These are phyloP conservation scores for Talaromyces trachyspermus DNA, from an alignment of 495 filamentous ascomycete species.

Conservation along the genomic window DNA sequence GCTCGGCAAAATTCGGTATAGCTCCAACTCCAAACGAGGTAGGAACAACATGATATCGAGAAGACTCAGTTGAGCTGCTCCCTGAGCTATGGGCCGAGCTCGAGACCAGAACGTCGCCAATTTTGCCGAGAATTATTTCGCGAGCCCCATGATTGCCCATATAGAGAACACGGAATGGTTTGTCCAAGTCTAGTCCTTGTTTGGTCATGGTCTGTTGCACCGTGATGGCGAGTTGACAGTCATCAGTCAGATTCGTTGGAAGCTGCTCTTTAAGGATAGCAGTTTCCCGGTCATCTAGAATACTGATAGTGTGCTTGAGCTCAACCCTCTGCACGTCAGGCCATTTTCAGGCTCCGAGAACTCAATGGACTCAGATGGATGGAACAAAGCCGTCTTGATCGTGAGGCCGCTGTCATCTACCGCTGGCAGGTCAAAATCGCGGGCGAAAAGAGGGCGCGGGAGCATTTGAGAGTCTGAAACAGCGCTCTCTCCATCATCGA, in stretches of 20 bases:
- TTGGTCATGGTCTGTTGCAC: conserved; percentile 69
- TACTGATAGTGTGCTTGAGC: conserved; percentile 55
- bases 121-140: conserved; percentile 66
- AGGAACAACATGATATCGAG: conserved; percentile 67
- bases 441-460: conserved; percentile 30
- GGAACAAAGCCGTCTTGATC: conserved; percentile 27
- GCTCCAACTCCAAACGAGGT: conserved; percentile 56
- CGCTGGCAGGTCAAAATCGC: conserved; percentile 19
- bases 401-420: conserved; percentile 39
- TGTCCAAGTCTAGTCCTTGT: conserved; percentile 51
- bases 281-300: conserved; percentile 47
- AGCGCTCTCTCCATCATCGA: conserved; percentile 23
- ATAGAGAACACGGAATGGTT: conserved; percentile 64
- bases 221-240: conserved; percentile 42
- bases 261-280: conserved; percentile 37
- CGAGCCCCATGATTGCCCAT: conserved; percentile 55
- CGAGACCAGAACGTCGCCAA: conserved; percentile 56
- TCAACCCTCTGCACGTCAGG: conserved; percentile 47
- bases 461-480: conserved; percentile 35
- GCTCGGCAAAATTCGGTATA: conserved; percentile 55
- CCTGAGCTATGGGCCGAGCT: conserved; percentile 34
- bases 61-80: conserved; percentile 44
- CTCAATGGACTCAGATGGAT: conserved; percentile 45
- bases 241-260: conserved; percentile 16
- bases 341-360: conserved; percentile 52